Conservation (phyloP, 129 eudicot species). For the Escallonia herrerae region DNA sequence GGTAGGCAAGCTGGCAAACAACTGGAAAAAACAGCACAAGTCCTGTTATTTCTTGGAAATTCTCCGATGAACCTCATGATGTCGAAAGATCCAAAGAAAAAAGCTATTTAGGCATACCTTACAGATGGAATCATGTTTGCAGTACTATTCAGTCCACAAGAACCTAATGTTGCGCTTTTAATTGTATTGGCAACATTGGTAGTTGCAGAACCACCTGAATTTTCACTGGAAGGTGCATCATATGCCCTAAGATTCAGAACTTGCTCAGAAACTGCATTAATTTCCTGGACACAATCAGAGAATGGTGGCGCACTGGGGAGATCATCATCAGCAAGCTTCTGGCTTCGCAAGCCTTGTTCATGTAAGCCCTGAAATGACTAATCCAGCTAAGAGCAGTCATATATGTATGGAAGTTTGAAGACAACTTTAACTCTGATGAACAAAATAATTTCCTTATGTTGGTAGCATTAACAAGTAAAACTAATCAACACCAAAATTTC, state of each 20-base stretch:
- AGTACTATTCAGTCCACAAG: conserved; percentile 2
- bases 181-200: conserved; percentile 13
- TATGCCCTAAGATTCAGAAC: conserved; percentile 1
- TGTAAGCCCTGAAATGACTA: conserved; percentile 21
- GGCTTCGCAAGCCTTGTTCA: conserved; percentile 14
- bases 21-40: conserved; percentile 27
- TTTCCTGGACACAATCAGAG: conserved; percentile 16
- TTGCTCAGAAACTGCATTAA: conserved; percentile 28
- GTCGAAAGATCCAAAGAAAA: no score
- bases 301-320: conserved; percentile 54
- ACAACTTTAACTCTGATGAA: no score
- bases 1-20: conserved; percentile 43
- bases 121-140: conserved; percentile 3
- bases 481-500: background rate
- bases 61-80: background rate
- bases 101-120: conserved; percentile 17
- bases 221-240: conserved; percentile 7
- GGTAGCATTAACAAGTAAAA: background rate
- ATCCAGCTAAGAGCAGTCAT: conserved; percentile 5
- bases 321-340: conserved; percentile 10
- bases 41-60: conserved; percentile 21
- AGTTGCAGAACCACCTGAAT: conserved; percentile 16
- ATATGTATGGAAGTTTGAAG: background rate
- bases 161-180: conserved; percentile 21
- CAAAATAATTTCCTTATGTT: no score